Percentiles rank a stretch among this genome's conserved stretches.
Evolutionary conservation across 805 yeast genomes (phyloP).

Genomic region (Yarrowia divulgata): DNA sequence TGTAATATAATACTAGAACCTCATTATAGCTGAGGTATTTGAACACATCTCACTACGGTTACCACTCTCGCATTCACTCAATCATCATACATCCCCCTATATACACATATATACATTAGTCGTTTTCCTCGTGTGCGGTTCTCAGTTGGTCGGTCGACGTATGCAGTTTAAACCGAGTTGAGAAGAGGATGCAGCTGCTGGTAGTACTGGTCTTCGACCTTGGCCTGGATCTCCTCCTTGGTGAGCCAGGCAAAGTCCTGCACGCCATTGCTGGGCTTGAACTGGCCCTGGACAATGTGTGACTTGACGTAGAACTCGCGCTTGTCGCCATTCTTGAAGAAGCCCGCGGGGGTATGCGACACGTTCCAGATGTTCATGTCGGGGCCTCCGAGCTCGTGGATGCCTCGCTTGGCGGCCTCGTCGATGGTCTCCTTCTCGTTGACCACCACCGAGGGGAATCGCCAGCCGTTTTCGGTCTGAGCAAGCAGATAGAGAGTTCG

Average conservation of each 20-base stretch:
- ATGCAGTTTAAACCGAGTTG: constrained; percentile 40
- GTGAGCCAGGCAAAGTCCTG: constrained; percentile 81
- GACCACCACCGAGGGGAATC: constrained; percentile 73
- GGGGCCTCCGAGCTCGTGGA: constrained; percentile 74
- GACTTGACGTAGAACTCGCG: constrained; percentile 83
- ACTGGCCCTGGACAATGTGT: constrained; percentile 85
- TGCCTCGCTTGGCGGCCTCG: constrained; percentile 74
- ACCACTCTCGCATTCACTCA: not conserved
- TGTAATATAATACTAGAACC: not conserved
- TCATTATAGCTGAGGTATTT: too few species aligned
- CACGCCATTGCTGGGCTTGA: constrained; percentile 55
- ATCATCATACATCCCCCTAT: constrained; percentile 27
- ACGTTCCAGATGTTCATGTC: constrained; percentile 86
- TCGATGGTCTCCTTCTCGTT: constrained; percentile 65
- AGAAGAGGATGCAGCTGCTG: constrained; percentile 54
- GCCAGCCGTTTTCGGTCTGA: constrained; percentile 63
- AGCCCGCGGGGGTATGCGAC: constrained; percentile 72
- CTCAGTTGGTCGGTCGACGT: constrained; percentile 3
- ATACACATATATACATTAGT: constrained; percentile 40
- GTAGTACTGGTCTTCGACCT: constrained; percentile 63
- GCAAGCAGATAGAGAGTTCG: constrained; percentile 80
- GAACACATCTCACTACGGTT: too few species aligned
- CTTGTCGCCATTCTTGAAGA: constrained; percentile 53
- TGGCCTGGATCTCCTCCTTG: constrained; percentile 72
- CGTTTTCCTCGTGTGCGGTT: not conserved